Evolutionary conservation across 2,329 filamentous ascomycete species (phyloP).

Genomic region (Aspergillus spinulosporus): DNA sequence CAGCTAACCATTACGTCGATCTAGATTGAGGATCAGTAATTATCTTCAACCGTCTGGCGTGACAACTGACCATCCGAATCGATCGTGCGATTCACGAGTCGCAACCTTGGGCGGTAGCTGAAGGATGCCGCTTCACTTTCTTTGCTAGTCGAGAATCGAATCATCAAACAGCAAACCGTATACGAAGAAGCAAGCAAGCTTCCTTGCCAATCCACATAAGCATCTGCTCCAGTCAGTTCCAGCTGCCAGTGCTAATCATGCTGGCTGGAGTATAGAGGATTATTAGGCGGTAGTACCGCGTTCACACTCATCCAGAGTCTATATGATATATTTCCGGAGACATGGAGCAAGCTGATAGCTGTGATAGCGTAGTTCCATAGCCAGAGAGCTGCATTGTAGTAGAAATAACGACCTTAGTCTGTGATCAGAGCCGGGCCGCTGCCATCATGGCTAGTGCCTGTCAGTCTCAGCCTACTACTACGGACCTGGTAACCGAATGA

Average conservation of each 20-base stretch:
- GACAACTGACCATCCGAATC: background rate
- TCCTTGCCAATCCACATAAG: background rate
- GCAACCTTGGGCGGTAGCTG: constrained; percentile 3
- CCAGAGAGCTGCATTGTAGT: too few relatives aligned
- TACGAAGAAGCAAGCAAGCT: background rate
- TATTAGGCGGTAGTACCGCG: too few relatives aligned
- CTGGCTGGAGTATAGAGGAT: too few relatives aligned
- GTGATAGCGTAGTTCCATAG: too few relatives aligned
- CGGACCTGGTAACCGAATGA: too few relatives aligned
- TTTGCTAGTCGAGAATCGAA: constrained; percentile 3
- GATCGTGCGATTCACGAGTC: background rate
- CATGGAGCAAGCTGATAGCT: too few relatives aligned
- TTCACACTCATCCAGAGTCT: too few relatives aligned
- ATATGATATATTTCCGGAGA: too few relatives aligned
- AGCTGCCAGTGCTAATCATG: background rate
- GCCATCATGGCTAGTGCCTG: too few relatives aligned
- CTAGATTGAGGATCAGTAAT: background rate
- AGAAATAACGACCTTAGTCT: too few relatives aligned
- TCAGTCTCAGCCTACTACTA: too few relatives aligned
- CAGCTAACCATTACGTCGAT: background rate
- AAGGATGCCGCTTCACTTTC: constrained; percentile 14
- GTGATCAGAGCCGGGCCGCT: too few relatives aligned
- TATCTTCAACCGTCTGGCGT: constrained; percentile 1
- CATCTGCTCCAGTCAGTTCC: background rate
- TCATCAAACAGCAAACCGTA: constrained; percentile 1